Evolutionary conservation across 2,329 filamentous ascomycete species (phyloP).

Genomic region (Triangularia verruculosa): DNA sequence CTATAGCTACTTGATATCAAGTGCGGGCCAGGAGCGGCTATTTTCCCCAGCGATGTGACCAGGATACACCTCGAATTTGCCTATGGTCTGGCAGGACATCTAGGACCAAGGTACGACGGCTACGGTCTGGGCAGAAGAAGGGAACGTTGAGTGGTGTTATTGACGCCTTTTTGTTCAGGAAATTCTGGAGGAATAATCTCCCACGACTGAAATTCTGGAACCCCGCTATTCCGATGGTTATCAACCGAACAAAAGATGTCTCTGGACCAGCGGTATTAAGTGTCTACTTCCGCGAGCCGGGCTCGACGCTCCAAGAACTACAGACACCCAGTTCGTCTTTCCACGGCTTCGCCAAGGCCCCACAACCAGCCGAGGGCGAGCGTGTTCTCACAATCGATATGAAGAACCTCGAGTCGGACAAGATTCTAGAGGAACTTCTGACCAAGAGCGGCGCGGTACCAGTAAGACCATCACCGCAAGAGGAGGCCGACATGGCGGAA

Average conservation of each 20-base stretch:
- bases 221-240: constrained; percentile 76
- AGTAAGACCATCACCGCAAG: constrained; percentile 57
- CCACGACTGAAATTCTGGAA: constrained; percentile 94
- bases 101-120: constrained; percentile 63
- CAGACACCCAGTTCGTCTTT: constrained; percentile 48
- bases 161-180: constrained; percentile 49
- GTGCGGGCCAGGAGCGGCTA: constrained; percentile 77
- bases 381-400: constrained; percentile 58
- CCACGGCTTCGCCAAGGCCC: constrained; percentile 47
- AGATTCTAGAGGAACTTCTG: constrained; percentile 63
- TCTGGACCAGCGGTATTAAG: constrained; percentile 58
- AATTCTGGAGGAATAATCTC: constrained; percentile 83
- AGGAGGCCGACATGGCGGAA: constrained; percentile 55
- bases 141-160: not conserved
- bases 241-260: constrained; percentile 64
- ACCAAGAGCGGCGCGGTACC: constrained; percentile 58
- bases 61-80: constrained; percentile 75
- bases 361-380: constrained; percentile 47
- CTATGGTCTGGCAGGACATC: constrained; percentile 61
- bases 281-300: constrained; percentile 55
- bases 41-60: constrained; percentile 73
- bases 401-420: constrained; percentile 56
- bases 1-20: constrained; percentile 69
- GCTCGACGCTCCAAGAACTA: constrained; percentile 24
- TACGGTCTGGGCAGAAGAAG: not conserved